These are phyloP conservation scores for Ustulina deusta DNA, from an alignment of 2,329 filamentous ascomycete species.

Conservation along the genomic window DNA sequence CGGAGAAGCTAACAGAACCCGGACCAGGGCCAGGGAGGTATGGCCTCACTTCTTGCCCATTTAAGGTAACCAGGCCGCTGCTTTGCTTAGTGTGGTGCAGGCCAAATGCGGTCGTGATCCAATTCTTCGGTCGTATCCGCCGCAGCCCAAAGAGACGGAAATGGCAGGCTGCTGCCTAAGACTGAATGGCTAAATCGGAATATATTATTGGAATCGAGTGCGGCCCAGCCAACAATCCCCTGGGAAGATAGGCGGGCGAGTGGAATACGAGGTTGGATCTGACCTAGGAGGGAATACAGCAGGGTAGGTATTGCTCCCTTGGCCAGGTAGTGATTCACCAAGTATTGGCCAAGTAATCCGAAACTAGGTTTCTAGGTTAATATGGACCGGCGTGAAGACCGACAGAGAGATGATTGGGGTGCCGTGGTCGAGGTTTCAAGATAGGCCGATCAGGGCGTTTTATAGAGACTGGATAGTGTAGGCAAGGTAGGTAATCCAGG, in stretches of 20 bases:
- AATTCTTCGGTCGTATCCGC: slow-evolving; percentile 16
- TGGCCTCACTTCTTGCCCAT: slow-evolving; percentile 16
- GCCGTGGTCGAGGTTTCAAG: slow-evolving; percentile 46
- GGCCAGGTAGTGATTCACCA: neutral
- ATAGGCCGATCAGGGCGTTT: slow-evolving; percentile 31
- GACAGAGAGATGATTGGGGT: slow-evolving; percentile 1
- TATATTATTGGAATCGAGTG: slow-evolving; percentile 24
- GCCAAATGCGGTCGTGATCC: neutral
- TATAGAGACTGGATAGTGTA: slow-evolving; percentile 20
- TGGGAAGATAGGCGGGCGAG: neutral
- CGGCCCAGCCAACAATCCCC: slow-evolving; percentile 12
- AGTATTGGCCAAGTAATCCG: neutral
- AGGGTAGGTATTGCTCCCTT: neutral
- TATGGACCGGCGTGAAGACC: neutral
- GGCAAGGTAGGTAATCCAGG: no score
- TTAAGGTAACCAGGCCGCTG: slow-evolving; percentile 17
- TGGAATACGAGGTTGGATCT: slow-evolving; percentile 39
- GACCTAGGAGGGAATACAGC: neutral
- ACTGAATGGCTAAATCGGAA: neutral
- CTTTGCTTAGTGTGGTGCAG: slow-evolving; percentile 1
- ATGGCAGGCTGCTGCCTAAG: slow-evolving; percentile 34
- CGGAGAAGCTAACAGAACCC: neutral
- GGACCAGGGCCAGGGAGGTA: slow-evolving; percentile 10
- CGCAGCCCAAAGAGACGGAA: slow-evolving; percentile 13
- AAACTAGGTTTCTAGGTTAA: neutral